A percentile compares a stretch with the other conserved stretches of the same genome.
These are phyloP conservation scores for Penicillium thymicola DNA, from an alignment of 2,329 filamentous ascomycete species.

Conservation along the genomic window DNA sequence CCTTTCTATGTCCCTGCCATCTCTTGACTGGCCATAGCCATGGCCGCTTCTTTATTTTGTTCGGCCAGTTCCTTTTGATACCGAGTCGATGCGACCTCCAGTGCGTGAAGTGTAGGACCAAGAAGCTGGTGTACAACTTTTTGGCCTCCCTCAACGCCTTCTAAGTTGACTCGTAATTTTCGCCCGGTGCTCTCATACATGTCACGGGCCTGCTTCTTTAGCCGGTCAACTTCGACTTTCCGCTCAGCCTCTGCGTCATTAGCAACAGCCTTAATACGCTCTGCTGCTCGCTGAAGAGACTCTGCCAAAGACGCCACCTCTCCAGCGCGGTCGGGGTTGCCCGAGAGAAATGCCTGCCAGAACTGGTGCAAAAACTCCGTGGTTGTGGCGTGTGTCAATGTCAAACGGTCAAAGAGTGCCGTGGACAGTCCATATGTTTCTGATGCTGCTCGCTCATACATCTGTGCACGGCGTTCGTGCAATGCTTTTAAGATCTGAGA, in stretches of 20 bases:
- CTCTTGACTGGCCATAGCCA: slow-evolving; percentile 16
- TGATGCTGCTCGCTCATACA: slow-evolving; percentile 35
- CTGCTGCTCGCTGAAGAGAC: slow-evolving; percentile 71
- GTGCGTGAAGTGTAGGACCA: slow-evolving; percentile 66
- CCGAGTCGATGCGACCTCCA: slow-evolving; percentile 66
- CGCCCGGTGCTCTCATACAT: slow-evolving; percentile 70
- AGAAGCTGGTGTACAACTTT: slow-evolving; percentile 74
- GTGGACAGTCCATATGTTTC: slow-evolving; percentile 48
- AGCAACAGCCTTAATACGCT: slow-evolving; percentile 76
- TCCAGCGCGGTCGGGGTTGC: slow-evolving; percentile 72
- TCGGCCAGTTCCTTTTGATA: slow-evolving; percentile 68
- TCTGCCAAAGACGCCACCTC: slow-evolving; percentile 81
- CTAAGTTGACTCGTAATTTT: slow-evolving; percentile 65
- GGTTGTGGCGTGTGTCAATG: slow-evolving; percentile 83
- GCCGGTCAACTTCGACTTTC: slow-evolving; percentile 60
- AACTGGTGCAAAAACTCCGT: slow-evolving; percentile 97
- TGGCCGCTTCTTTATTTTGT: slow-evolving; percentile 47
- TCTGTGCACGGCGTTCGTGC: slow-evolving; percentile 54
- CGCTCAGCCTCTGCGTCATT: slow-evolving; percentile 74
- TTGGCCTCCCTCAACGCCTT: slow-evolving; percentile 67
- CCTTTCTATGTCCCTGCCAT: not conserved
- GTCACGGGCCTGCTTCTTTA: slow-evolving; percentile 68
- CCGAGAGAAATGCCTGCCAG: slow-evolving; percentile 88
- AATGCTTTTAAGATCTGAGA: slow-evolving; percentile 59
- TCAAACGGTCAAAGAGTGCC: slow-evolving; percentile 59